Conservation (phyloP, 306 rosid genomes). For the Ziziphus jujuba region DNA sequence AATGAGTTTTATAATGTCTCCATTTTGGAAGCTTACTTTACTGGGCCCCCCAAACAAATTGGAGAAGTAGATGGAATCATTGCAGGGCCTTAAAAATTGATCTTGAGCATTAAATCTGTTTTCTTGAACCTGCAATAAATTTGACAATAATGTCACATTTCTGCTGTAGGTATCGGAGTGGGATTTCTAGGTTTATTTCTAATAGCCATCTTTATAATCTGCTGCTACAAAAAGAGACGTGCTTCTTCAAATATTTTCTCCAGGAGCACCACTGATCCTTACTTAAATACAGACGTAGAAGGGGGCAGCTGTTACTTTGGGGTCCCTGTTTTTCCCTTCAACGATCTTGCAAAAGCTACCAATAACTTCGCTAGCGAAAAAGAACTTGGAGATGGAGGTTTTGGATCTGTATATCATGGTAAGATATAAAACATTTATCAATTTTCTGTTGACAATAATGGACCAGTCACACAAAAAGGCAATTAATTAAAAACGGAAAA, state of each 20-base stretch:
- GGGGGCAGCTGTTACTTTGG: constrained; percentile 34
- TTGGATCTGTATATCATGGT: constrained; percentile 68
- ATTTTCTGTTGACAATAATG: background rate
- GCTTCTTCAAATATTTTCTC: constrained; percentile 11
- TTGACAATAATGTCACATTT: background rate
- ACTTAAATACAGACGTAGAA: constrained; percentile 33
- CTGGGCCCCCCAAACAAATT: background rate
- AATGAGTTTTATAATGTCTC: background rate
- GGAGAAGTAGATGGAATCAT: too few relatives aligned
- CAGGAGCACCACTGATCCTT: constrained; percentile 23
- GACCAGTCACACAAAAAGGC: background rate
- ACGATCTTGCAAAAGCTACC: constrained; percentile 61
- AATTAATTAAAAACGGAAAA: background rate
- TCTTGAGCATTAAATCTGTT: background rate
- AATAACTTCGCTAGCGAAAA: constrained; percentile 40
- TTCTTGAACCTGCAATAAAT: background rate
- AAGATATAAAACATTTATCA: background rate
- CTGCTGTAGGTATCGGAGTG: constrained; percentile 23
- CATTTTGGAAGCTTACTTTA: too few relatives aligned
- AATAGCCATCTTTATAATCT: background rate
- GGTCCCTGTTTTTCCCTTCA: constrained; percentile 47
- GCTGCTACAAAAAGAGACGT: constrained; percentile 6
- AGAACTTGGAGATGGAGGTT: constrained; percentile 71
- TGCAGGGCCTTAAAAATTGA: background rate
- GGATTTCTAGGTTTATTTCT: background rate